These are phyloP conservation scores for Achaetomiella virescens DNA, from an alignment of 495 filamentous ascomycete species.

Conservation along the genomic window DNA sequence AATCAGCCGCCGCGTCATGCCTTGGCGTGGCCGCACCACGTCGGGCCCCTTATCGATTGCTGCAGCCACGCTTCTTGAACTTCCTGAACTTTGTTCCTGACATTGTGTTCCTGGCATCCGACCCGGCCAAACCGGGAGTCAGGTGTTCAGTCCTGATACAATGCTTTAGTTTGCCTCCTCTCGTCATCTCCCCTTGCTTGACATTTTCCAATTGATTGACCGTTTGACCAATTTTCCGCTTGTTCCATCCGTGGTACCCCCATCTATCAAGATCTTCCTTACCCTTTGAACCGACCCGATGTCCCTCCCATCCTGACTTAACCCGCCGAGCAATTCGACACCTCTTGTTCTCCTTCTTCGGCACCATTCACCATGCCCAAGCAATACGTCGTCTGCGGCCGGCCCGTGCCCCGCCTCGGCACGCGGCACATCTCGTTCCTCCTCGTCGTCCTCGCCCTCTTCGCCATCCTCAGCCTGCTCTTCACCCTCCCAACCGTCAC, in stretches of 20 bases:
- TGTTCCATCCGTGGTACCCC: background rate
- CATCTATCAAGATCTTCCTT: background rate
- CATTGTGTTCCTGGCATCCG: no score
- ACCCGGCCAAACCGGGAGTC: no score
- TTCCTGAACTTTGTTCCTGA: no score
- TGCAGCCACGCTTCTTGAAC: no score
- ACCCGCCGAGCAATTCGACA: background rate
- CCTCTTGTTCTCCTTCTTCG: background rate
- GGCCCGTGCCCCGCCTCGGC: slow-evolving; percentile 36
- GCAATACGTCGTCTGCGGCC: slow-evolving; percentile 42
- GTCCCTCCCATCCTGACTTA: background rate
- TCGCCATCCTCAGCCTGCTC: slow-evolving; percentile 43
- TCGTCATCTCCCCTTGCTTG: no score
- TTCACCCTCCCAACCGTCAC: slow-evolving; percentile 43
- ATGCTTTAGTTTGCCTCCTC: no score
- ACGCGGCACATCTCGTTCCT: slow-evolving; percentile 42
- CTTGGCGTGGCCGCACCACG: no score
- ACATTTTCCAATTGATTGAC: background rate
- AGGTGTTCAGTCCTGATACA: no score
- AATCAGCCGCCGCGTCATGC: no score
- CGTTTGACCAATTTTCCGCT: background rate
- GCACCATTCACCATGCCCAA: slow-evolving; percentile 40
- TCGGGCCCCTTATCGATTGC: no score
- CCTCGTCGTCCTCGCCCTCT: slow-evolving; percentile 36
- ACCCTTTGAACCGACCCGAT: background rate